Evolutionary conservation across 371 early-diverging fungal genomes (phyloP).

Genomic region (Circinella umbellata): DNA sequence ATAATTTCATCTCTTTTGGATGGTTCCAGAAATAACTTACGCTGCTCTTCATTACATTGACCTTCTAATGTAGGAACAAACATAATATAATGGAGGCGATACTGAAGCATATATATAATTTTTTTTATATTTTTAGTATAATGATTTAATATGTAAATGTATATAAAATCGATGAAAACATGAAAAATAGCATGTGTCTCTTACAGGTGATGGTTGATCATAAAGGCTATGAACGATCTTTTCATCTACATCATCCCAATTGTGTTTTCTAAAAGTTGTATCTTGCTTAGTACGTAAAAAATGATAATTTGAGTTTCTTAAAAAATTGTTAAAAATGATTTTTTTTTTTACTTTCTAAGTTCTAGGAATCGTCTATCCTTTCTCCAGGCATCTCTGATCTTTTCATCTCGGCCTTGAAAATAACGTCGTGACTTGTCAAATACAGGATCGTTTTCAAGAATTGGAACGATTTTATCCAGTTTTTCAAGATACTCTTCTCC

Average conservation of each 20-base stretch:
- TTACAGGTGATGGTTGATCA: constrained; percentile 51
- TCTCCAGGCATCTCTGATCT: constrained; percentile 42
- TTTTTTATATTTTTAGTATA: background rate
- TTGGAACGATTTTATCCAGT: constrained; percentile 44
- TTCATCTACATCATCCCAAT: constrained; percentile 45
- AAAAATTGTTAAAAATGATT: background rate
- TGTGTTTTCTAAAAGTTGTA: constrained; percentile 32
- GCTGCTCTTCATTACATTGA: constrained; percentile 81
- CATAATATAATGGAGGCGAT: constrained; percentile 63
- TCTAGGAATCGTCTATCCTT: constrained; percentile 58
- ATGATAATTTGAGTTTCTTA: too few relatives aligned
- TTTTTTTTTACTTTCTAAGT: constrained; percentile 33
- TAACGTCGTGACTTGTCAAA: constrained; percentile 61
- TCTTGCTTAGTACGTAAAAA: background rate
- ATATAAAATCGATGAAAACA: background rate
- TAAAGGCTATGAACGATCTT: constrained; percentile 42
- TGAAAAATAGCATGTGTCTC: background rate
- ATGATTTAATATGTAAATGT: too few relatives aligned
- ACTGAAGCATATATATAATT: constrained; percentile 16
- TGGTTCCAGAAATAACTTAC: constrained; percentile 73
- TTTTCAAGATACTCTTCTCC: constrained; percentile 53
- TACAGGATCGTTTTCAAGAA: constrained; percentile 59
- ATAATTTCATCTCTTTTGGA: constrained; percentile 78
- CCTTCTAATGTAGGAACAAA: constrained; percentile 79
- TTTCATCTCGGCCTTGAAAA: constrained; percentile 54